Evolutionary conservation across 1,284 basidiomycete species (phyloP), one percentile per base, ranked within the genome.

Genomic region (Papiliotrema fonsecae): DNA sequence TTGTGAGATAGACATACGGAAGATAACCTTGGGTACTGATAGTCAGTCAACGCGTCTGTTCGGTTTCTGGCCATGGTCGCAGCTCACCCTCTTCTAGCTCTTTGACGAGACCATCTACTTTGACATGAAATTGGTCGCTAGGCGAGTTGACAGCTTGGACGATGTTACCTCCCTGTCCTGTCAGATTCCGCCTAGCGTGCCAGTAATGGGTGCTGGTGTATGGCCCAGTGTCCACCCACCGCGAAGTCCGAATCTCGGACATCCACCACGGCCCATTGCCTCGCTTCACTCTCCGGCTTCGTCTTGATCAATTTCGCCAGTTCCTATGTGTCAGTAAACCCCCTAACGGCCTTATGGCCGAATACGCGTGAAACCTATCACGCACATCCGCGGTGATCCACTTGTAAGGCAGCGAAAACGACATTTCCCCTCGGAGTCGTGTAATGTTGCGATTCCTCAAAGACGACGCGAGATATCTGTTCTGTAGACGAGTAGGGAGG

Each of bases 131-230:
- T 13, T 49, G 58, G 47, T 64, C 65, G 51, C 65, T 69, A 4
- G 73, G 73, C 38, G 53, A 60, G 50, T 73, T 73, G 34, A 67
- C 22, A 1, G 68, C 69, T 21, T 63, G 57, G 18, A 70, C 63
- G 45, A 75, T 75, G 52, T 73, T 74, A 4, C 73, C 73, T n/a
- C 73, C 72, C 70, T 74, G 46, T n/a, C 18, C 3, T 26, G 19
- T 54, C 41, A 50, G 51, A 37, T 11, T 19, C 18, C 31, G 14
- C 18, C 3, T 38, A 14, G 9, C 28, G 9, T 27, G 14, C n/a
- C 19, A 13, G 16, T 7, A 25, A 2, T 48, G 13, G 30, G 19
- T 18, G 37, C 14, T 5, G 26, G 32, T 4, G n/a, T n/a, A n/a
- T n/a, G n/a, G n/a, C n/a, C n/a, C n/a, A n/a, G n/a, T n/a, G n/a